Conservation (phyloP, 176 grass and related monocot species). For the Panicum miliaceum region DNA sequence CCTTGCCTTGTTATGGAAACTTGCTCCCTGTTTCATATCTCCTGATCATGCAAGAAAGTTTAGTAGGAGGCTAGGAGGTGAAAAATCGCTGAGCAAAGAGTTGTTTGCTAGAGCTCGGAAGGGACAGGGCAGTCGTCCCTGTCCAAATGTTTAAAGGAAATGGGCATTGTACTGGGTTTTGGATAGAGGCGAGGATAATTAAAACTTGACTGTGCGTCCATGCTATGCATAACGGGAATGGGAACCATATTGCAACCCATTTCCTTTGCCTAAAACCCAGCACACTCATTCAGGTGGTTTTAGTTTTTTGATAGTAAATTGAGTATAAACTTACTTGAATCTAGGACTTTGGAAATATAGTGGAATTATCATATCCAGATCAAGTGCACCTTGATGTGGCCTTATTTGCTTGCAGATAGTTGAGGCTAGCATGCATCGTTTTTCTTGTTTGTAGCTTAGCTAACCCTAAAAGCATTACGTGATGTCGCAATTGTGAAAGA, state of each 20-base stretch:
- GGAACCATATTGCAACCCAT: neutral
- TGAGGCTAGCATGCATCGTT: neutral
- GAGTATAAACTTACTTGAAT: neutral
- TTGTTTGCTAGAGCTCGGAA: neutral
- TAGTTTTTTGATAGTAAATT: neutral
- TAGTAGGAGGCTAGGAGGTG: neutral
- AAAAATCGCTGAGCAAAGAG: neutral
- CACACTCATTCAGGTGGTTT: neutral
- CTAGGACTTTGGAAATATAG: neutral
- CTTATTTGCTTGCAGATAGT: neutral
- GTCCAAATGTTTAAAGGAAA: slow-evolving; percentile 2
- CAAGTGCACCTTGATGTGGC: neutral
- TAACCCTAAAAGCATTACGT: neutral
- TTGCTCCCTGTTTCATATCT: neutral
- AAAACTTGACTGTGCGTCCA: no score
- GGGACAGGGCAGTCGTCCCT: no score
- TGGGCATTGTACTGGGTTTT: neutral
- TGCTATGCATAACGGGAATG: no score
- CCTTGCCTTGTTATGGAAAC: neutral
- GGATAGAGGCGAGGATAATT: no score
- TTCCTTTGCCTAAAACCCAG: slow-evolving; percentile 7
- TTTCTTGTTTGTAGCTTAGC: neutral
- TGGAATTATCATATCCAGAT: neutral
- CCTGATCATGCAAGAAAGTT: neutral
- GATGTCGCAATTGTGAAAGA: neutral